Evolutionary conservation across 192 early-diverging fungal genomes (phyloP).

Genomic region (Gigaspora rosea): DNA sequence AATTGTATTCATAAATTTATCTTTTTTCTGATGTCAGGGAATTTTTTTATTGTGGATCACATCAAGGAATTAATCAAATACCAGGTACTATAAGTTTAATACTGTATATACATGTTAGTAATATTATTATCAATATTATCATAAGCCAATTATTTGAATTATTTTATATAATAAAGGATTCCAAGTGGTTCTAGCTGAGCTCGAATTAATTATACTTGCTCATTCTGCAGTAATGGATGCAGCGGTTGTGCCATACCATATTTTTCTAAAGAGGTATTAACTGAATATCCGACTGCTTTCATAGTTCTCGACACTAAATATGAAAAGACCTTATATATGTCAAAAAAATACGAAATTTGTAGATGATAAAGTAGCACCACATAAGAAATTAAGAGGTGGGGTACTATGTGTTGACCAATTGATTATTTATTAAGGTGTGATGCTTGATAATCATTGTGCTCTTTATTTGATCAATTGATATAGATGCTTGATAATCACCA

Average conservation of each 20-base stretch:
- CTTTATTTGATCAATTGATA: too few relatives aligned
- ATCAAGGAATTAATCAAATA: slow-evolving; percentile 94
- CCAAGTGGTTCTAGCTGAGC: slow-evolving; percentile 84
- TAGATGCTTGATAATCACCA: too few relatives aligned
- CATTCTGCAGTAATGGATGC: slow-evolving; percentile 72
- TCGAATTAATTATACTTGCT: slow-evolving; percentile 75
- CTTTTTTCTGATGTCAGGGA: background rate
- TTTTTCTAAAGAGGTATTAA: slow-evolving; percentile 62
- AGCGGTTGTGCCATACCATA: slow-evolving; percentile 66
- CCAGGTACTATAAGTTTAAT: slow-evolving; percentile 61
- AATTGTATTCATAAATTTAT: background rate
- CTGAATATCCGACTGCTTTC: slow-evolving; percentile 78
- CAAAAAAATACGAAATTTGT: slow-evolving; percentile 57
- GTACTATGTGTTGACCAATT: slow-evolving; percentile 69
- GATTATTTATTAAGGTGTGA: too few relatives aligned
- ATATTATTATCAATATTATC: background rate
- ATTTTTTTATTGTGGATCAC: slow-evolving; percentile 72
- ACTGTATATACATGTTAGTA: background rate
- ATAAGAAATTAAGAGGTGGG: slow-evolving; percentile 83
- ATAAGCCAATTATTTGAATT: background rate
- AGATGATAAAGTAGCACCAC: slow-evolving; percentile 61
- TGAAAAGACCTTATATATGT: slow-evolving; percentile 42
- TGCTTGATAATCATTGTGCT: too few relatives aligned
- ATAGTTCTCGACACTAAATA: slow-evolving; percentile 58
- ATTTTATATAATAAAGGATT: slow-evolving; percentile 38